A percentile compares a stretch with the other conserved stretches of the same genome.
Conservation (phyloP, 2,329 filamentous ascomycete species). For the Aspergillus bombycis region DNA sequence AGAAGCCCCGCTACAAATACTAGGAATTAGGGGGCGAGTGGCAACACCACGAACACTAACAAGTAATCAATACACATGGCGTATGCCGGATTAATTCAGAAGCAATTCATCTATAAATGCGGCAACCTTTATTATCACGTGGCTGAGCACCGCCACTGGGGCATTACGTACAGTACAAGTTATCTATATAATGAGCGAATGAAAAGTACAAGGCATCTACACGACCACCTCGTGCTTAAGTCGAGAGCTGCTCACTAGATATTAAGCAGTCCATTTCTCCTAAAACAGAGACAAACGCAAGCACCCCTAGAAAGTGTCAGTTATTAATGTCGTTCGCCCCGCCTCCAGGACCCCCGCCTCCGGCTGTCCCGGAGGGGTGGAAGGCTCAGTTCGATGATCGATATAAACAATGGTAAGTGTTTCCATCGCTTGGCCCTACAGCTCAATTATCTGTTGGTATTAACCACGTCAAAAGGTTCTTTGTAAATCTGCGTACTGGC, state of each 20-base stretch:
- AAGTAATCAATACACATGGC: background rate
- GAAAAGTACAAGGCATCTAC: background rate
- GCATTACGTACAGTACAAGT: background rate
- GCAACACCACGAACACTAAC: too few relatives aligned
- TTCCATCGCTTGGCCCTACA: background rate
- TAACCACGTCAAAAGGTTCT: constrained; percentile 66
- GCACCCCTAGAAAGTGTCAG: background rate
- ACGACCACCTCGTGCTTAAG: background rate
- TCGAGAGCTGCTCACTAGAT: background rate
- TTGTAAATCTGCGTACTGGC: constrained; percentile 85
- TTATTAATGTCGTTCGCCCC: constrained; percentile 43
- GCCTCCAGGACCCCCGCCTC: constrained; percentile 58
- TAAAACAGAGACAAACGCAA: background rate
- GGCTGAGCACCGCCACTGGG: constrained; percentile 24
- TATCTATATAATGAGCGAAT: background rate
- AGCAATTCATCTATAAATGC: background rate
- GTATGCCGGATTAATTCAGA: background rate
- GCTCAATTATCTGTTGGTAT: background rate
- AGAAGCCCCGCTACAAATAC: too few relatives aligned
- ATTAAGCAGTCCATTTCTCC: background rate
- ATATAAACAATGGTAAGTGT: constrained; percentile 76
- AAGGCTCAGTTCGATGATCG: constrained; percentile 82
- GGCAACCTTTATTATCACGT: background rate
- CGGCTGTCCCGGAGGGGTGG: constrained; percentile 75
- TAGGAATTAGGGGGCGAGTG: too few relatives aligned